phyloP scores from a whole-genome alignment of 2,329 filamentous ascomycete genomes.

The Ophiostoma piceae region DNA sequence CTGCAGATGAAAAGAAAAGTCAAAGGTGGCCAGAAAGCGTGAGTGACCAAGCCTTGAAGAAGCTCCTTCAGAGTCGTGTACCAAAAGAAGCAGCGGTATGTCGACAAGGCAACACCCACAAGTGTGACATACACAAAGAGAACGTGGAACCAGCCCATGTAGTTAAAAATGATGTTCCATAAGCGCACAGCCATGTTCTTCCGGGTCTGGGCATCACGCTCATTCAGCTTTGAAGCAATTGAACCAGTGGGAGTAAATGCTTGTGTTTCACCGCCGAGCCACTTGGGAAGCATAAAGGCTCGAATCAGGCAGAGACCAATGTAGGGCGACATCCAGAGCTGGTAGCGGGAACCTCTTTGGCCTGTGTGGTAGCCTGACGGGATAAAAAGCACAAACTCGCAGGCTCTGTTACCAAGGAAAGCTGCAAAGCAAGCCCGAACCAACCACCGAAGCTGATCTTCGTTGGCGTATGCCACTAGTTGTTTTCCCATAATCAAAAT shows the following conservation, averaged over 20 bases:
- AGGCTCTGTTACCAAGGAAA: conserved; percentile 47
- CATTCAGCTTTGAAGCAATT: conserved; percentile 50
- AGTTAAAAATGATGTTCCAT: conserved; percentile 29
- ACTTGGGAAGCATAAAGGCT: conserved; percentile 53
- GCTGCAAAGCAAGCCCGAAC: conserved; percentile 51
- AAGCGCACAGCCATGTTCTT: conserved; percentile 51
- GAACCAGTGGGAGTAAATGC: conserved; percentile 59
- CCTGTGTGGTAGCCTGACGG: conserved; percentile 56
- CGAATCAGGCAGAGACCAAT: conserved; percentile 47
- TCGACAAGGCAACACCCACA: conserved; percentile 45
- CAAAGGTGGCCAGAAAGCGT: conserved; percentile 58
- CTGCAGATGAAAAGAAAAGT: conserved; percentile 52
- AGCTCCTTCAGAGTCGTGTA: conserved; percentile 34
- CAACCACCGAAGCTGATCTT: conserved; percentile 53
- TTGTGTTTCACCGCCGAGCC: conserved; percentile 54
- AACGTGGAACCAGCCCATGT: conserved; percentile 50
- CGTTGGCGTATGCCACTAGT: conserved; percentile 50
- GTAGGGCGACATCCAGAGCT: conserved; percentile 53
- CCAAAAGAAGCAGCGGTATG: conserved; percentile 46
- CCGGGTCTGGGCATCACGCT: conserved; percentile 49
- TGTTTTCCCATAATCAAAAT: conserved; percentile 53
- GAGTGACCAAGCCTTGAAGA: conserved; percentile 51
- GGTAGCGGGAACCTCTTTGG: conserved; percentile 50
- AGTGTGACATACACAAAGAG: conserved; percentile 50
- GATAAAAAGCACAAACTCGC: conserved; percentile 51